These are phyloP conservation scores for Brassica nigra DNA, from an alignment of 345 rosid species.

Conservation along the genomic window DNA sequence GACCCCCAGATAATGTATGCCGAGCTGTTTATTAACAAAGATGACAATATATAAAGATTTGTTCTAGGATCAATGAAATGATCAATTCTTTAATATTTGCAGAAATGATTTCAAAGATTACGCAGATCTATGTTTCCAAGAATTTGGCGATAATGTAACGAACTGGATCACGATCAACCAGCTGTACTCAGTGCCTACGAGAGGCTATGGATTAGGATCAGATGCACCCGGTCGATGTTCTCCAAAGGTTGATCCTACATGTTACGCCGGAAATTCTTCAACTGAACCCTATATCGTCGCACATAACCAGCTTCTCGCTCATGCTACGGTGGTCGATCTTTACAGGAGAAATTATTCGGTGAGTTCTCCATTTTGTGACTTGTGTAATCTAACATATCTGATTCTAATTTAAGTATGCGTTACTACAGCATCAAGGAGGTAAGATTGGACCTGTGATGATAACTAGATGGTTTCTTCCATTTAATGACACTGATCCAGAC, in stretches of 20 bases:
- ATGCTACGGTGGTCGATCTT: constrained; percentile 24
- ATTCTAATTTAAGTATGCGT: neutral
- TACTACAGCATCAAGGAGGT: constrained; percentile 23
- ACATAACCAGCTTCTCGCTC: constrained; percentile 38
- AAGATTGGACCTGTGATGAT: constrained; percentile 38
- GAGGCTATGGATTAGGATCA: constrained; percentile 34
- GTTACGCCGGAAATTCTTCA: constrained; percentile 37
- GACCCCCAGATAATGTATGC: constrained; percentile 25
- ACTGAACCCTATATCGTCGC: constrained; percentile 36
- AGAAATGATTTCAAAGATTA: constrained; percentile 41
- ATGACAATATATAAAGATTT: neutral
- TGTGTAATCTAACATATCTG: neutral
- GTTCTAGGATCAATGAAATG: neutral
- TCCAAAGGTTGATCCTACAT: neutral
- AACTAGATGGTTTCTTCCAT: constrained; percentile 39
- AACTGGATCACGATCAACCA: constrained; percentile 55
- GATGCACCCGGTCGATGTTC: constrained; percentile 46
- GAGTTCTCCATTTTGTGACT: neutral
- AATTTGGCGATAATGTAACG: constrained; percentile 50
- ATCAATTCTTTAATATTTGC: neutral
- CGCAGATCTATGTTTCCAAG: constrained; percentile 43
- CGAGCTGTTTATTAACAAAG: neutral
- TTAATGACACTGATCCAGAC: neutral
- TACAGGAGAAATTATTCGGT: constrained; percentile 33
- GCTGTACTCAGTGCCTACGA: constrained; percentile 26